Base-by-base conservation (phyloP, 2,329 filamentous ascomycete genomes). In the Calonectria pteridis region DNA sequence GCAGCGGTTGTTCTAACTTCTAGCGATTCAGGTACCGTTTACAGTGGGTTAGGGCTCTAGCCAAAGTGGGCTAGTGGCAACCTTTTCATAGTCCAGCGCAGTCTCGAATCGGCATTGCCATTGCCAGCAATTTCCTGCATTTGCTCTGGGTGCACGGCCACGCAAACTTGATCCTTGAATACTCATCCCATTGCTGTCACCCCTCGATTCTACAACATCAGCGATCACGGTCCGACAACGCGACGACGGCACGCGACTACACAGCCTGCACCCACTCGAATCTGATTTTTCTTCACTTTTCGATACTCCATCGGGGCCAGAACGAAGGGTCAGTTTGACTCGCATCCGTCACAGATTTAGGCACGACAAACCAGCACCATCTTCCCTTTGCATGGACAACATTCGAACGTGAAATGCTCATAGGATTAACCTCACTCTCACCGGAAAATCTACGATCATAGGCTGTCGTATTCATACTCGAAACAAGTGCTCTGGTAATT, bases 41-140 rank as follows among this genome's bases (percentile, higher is more conserved):
- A 72, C 70, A 77, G 73, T 70, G 67, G 63, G 71, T 67, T 68
- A 66, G 18, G 26, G 50, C 37, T 67, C 78, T 81, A 81, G 73
- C 79, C 77, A 23, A 69, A 58, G 63, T 35, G 18, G 76, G 76
- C 67, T 81, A 81, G 79, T 69, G 69, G 46, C 64, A 63, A 72
- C 69, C 66, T 73, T 62, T 75, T 74, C 67, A 65, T 73, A 75
- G 73, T 74, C 71, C 75, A 75, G 66, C 71, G 67, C 78, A 73
- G 66, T 74, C 75, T 77, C 75, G 71, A 78, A 73, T 75, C 78
- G 73, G 77, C 77, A 78, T 81, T 77, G 78, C 79, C 82, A 83
- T 80, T 77, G 65, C 79, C 77, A 79, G 82, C 81, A 84, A 84
- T 84, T 84, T 84, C 83, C 81, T 82, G 69, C 83, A 82, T 81